Evolutionary conservation across 2,329 filamentous ascomycete species (phyloP), one percentile per base, ranked within the genome.

Genomic region (Colletotrichum chlorophyti): DNA sequence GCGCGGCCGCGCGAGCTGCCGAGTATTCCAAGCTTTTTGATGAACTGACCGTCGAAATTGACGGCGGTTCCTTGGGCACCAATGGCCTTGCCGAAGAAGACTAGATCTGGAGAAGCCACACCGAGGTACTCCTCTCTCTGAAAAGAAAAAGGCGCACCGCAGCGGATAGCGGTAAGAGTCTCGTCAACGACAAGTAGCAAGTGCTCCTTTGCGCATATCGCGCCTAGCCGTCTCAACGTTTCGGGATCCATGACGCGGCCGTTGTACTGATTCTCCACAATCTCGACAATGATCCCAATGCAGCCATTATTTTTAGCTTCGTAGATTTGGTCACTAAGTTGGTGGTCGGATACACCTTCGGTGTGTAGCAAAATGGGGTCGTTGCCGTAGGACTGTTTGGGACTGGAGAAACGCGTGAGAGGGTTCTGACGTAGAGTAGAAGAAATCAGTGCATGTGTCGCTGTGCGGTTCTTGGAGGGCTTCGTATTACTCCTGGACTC

Each of bases 111-210:
- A 6, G 41, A 41, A 8, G 48, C 58, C 2, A 55, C 4, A 2
- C 51, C 31, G 7, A 48, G 48, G 40, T 66, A 68, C 29, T 66
- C 65, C 14, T 63, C 62, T 14, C 65, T 45, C 50, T 65, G 65
- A 32, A 68, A 68, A 5, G 63, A 19, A 54, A 72, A 73, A 15
- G 67, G 69, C 9, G 64, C 59, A 43, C 65, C 65, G 9, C 65
- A 68, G 2, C 65, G 60, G 38, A 68, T 63, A 0, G 65, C 65
- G 3, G 65, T 65, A 32, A 66, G 62, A 2, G 63, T 66, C 58
- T 68, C 64, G 27, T 68, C 65, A 2, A 64, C 59, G 17, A 62
- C 61, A 11, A 68, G 54, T 6, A 68, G 48, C 2, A 68, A 38
- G 2, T 53, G 40, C 40, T 64, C 52, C 34, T 57, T 52, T 11